Conservation (phyloP, 352 stramenopile species). For the Phytophthora sp. region DNA sequence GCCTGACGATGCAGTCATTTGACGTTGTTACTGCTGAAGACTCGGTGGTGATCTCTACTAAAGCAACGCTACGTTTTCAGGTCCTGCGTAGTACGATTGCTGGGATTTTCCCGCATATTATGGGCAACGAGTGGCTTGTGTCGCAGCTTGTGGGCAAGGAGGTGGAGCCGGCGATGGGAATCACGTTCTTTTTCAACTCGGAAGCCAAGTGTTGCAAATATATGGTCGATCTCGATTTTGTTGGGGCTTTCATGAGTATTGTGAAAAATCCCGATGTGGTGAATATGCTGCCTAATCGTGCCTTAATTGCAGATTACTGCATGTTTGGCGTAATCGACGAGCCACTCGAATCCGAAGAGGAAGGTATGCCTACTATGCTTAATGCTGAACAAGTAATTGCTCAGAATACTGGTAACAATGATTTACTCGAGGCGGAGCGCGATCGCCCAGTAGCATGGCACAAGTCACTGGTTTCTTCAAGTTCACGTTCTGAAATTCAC, state of each 20-base stretch:
- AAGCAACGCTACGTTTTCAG: constrained; percentile 35
- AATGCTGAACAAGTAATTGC: neutral
- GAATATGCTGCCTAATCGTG: constrained; percentile 27
- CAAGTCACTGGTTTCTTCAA: no score
- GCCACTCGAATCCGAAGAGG: neutral
- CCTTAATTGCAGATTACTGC: constrained; percentile 36
- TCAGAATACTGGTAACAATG: neutral
- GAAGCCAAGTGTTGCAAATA: constrained; percentile 31
- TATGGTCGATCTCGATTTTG: no score
- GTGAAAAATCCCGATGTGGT: constrained; percentile 35
- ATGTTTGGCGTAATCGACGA: constrained; percentile 13
- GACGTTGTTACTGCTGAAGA: neutral
- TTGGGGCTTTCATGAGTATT: no score
- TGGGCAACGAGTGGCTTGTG: constrained; percentile 42
- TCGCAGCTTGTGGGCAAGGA: constrained; percentile 41
- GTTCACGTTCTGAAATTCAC: no score
- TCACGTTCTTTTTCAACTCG: constrained; percentile 45
- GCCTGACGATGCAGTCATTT: neutral
- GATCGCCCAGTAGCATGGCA: neutral
- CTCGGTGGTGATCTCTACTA: neutral
- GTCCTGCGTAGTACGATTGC: constrained; percentile 47
- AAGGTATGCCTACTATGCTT: neutral
- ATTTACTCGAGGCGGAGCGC: neutral
- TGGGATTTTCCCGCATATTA: constrained; percentile 48
- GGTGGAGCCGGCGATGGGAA: constrained; percentile 19